phyloP scores from a whole-genome alignment of 78 protist species.

The Thecamonas trahens region DNA sequence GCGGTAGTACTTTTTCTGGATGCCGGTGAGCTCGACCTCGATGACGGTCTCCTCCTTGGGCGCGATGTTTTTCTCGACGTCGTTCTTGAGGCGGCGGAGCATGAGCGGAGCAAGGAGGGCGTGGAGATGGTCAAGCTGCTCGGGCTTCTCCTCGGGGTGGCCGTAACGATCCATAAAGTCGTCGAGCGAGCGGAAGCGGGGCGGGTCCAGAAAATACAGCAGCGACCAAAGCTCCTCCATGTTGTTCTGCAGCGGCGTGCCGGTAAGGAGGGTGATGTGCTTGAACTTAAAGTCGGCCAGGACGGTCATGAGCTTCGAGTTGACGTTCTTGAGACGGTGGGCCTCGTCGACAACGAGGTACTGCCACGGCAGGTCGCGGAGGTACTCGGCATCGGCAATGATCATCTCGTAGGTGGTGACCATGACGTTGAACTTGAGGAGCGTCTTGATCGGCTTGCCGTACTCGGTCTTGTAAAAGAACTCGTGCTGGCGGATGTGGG shows the following conservation, averaged over 20 bases:
- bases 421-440: conserved; percentile 61
- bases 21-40: conserved; percentile 69
- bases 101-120: conserved; percentile 21
- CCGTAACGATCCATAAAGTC: conserved; percentile 50
- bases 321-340: conserved; percentile 71
- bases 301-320: conserved; percentile 43
- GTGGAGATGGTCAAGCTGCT: conserved; percentile 41
- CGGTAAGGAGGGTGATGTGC: conserved; percentile 71
- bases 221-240: conserved; percentile 76
- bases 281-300: conserved; percentile 26
- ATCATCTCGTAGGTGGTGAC: conserved; percentile 87
- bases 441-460: not conserved
- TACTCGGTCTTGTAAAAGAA: conserved; percentile 14
- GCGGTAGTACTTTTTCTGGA: conserved; percentile 88
- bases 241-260: conserved; percentile 89
- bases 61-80: conserved; percentile 75
- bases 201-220: conserved; percentile 68
- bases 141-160: not conserved
- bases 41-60: conserved; percentile 81
- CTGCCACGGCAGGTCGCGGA: conserved; percentile 57
- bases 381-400: conserved; percentile 32
- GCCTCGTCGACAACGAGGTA: conserved; percentile 84
- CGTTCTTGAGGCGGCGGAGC: conserved; percentile 79
- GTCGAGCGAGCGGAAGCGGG: conserved; percentile 19
- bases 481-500: conserved; percentile 39